Evolutionary conservation across 1,284 basidiomycete genomes (phyloP), one percentile per base, ranked within the genome.

Genomic region (Boletus austroedulis): DNA sequence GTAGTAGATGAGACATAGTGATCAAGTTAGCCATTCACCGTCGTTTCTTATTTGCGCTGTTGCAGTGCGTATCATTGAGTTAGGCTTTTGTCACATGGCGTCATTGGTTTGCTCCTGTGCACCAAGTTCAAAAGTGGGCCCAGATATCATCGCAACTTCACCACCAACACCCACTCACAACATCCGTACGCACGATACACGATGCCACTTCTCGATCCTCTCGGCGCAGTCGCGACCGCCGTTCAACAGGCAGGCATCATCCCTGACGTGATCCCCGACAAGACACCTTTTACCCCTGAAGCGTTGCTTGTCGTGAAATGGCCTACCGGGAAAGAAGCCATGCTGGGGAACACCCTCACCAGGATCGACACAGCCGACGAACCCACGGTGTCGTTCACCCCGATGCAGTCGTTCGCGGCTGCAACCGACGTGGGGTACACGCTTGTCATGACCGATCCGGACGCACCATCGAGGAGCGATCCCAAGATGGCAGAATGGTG

Each of bases 391-490:
- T 75, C 72, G 43, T 77, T 86, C 45, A 75, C 78, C 9, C 80
- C 83, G 5, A 74, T 81, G 70, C 60, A 71, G 47, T 74, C 72
- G 43, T 71, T 75, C 21, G 73, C 71, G 12, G 73, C 72, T 49
- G 67, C 68, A 53, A 70, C 66, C 2, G 80, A 80, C 49, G 66
- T 76, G 5, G 77, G 76, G 9, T 88, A 86, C 64, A 87, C 86
- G 3, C 73, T 88, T 26, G 82, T 81, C 32, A 82, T 87, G 82
- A 77, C 82, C n/a, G 86, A 88, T 66, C 85, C 85, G 0, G 86
- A 89, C 65, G 86, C 85, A 4, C 87, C 86, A 0, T 82, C 81
- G 1, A 71, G 80, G 38, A 70, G 65, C 11, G 78, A 86, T 50
- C 84, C 82, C 2, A 80, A 78, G 58, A 85, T 77, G 66, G 76